Evolutionary conservation across 345 rosid genomes (phyloP), one percentile per base, ranked within the genome.

Genomic region (Firmiana major): DNA sequence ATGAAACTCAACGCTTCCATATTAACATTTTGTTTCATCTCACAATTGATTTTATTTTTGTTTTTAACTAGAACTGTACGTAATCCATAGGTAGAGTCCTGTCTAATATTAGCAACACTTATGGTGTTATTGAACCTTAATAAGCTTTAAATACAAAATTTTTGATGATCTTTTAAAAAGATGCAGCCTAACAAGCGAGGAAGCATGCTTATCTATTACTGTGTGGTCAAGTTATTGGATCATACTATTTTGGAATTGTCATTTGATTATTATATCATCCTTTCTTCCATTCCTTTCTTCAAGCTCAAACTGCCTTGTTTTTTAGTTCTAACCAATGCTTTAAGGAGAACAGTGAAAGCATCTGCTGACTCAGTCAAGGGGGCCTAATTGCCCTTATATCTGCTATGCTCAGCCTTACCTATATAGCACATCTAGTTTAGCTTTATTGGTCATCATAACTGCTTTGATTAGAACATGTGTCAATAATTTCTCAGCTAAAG

Each of bases 361-460:
- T 34, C 55, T 70, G 38, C 16, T 17, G 74, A 26, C 74, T 70
- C 43, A 9, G 57, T 49, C 63, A 54, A 10, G 63, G 11, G 12
- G 15, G 34, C n/a, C 49, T 34, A 72, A 34, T 53, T 19, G 31
- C 49, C 31, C 63, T 72, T 71, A 9, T 70, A n/a, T 40, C 51
- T 65, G 15, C 49, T 38, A 9, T 34, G 67, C 67, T 34, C 34
- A 34, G 43, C 43, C 10, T 1, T 40, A 19, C 51, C 49, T 42
- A 40, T 17, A 46, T 8, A 7, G 43, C 42, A 51, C 46, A 4
- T n/a, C 9, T 31, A 53, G 31, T 13, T 9, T 53, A 53, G 75
- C 19, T 54, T 54, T 54, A 71, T 71, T 34, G 75, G 75, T 71
- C 31, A 49, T 71, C 31, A 49, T 71, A 71, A 28, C 28, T 70